These are phyloP conservation scores for Hypholoma sublateritium DNA, from an alignment of 768 basidiomycete species.

Conservation along the genomic window DNA sequence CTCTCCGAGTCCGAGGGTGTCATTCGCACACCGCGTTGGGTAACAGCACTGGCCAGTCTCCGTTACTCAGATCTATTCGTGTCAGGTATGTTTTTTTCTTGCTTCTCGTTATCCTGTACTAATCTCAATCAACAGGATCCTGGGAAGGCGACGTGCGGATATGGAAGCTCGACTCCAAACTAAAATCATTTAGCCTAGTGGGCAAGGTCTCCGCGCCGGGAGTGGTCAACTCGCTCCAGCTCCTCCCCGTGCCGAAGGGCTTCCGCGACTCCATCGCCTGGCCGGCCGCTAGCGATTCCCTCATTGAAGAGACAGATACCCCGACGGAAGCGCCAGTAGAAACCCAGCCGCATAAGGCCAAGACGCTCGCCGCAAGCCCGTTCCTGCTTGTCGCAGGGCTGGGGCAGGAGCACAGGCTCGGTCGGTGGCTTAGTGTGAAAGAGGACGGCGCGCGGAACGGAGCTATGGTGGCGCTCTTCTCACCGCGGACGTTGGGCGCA, in stretches of 20 bases:
- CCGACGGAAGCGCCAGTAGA: background rate
- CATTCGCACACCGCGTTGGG: slow-evolving; percentile 84
- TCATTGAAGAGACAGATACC: background rate
- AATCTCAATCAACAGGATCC: slow-evolving; percentile 60
- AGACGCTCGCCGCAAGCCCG: slow-evolving; percentile 23
- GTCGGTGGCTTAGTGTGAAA: slow-evolving; percentile 83
- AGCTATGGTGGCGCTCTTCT: slow-evolving; percentile 48
- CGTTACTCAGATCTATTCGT: slow-evolving; percentile 90
- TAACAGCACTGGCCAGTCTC: slow-evolving; percentile 79
- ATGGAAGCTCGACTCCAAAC: slow-evolving; percentile 83
- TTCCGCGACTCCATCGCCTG: slow-evolving; percentile 40
- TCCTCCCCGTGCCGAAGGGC: slow-evolving; percentile 56
- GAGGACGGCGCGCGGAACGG: slow-evolving; percentile 71
- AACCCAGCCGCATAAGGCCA: slow-evolving; percentile 1
- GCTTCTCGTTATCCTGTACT: slow-evolving; percentile 3
- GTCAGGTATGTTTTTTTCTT: slow-evolving; percentile 57
- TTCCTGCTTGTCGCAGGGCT: slow-evolving; percentile 75
- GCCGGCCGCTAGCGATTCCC: slow-evolving; percentile 10
- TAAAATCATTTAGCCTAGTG: slow-evolving; percentile 73
- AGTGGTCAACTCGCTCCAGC: slow-evolving; percentile 87
- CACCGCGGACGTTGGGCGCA: background rate
- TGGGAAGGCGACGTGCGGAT: slow-evolving; percentile 90
- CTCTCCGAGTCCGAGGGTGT: slow-evolving; percentile 72
- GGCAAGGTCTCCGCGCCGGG: slow-evolving; percentile 70
- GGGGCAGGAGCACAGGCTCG: slow-evolving; percentile 86